Conservation (phyloP, 768 basidiomycete genomes). For the Arthromyces matolae region DNA sequence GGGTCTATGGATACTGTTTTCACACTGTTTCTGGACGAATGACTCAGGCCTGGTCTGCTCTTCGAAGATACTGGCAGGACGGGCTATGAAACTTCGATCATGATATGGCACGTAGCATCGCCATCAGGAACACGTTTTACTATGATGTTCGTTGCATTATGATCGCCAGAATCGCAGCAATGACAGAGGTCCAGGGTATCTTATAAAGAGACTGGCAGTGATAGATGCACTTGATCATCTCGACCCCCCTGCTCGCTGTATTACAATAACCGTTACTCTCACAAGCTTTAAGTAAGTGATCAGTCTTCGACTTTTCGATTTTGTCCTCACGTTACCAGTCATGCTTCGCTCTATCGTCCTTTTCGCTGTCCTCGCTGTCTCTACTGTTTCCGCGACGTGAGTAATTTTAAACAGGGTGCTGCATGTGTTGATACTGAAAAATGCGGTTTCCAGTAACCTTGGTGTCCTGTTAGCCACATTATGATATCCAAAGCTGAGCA, state of each 20-base stretch:
- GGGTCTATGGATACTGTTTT: too few species aligned
- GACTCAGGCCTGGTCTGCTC: background rate
- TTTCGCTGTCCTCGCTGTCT: constrained; percentile 3
- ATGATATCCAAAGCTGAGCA: background rate
- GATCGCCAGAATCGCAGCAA: constrained; percentile 3
- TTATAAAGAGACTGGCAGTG: too few species aligned
- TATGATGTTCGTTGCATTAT: background rate
- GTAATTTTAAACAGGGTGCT: background rate
- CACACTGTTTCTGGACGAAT: background rate
- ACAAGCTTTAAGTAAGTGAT: background rate
- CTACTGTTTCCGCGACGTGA: constrained; percentile 12
- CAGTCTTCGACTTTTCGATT: background rate
- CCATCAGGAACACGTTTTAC: constrained; percentile 7
- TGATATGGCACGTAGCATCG: background rate
- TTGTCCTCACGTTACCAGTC: background rate
- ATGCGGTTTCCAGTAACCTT: background rate
- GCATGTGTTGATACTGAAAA: too few species aligned
- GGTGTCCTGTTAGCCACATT: constrained; percentile 5
- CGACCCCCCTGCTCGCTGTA: too few species aligned
- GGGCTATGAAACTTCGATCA: too few species aligned
- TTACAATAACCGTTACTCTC: too few species aligned
- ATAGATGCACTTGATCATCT: background rate
- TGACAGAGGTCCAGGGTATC: background rate
- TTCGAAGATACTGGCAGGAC: too few species aligned
- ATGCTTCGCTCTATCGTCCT: constrained; percentile 12